Evolutionary conservation across 208 protist genomes (phyloP).

Genomic region (Leishmania braziliensis): DNA sequence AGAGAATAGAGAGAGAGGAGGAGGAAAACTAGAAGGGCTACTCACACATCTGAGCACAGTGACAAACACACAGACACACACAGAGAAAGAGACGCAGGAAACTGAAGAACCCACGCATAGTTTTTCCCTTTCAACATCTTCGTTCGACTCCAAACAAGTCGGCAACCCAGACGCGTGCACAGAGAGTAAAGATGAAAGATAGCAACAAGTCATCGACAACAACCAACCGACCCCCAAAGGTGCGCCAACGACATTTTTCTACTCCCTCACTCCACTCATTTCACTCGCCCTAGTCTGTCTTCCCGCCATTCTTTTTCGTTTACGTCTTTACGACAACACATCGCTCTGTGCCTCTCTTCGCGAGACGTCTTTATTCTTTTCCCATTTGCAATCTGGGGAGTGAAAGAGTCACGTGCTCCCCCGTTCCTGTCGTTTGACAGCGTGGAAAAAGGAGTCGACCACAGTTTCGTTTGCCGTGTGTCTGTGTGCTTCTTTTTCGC

Average conservation of each 20-base stretch:
- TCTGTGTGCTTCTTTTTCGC: not conserved
- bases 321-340: not conserved
- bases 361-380: not conserved
- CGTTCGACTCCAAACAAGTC: not conserved
- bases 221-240: not conserved
- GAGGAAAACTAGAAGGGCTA: conserved; percentile 17
- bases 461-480: not conserved
- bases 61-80: not conserved
- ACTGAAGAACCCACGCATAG: no score
- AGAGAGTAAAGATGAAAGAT: not conserved
- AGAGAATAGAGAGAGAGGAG: not conserved
- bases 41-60: not conserved
- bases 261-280: not conserved
- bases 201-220: not conserved
- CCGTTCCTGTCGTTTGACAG: not conserved
- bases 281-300: not conserved
- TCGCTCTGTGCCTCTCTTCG: not conserved
- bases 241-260: not conserved
- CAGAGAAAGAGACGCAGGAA: not conserved
- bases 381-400: not conserved
- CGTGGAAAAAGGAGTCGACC: not conserved
- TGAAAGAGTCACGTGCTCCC: not conserved
- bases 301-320: not conserved
- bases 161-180: not conserved
- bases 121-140: not conserved